Percentiles rank a stretch among this genome's conserved stretches.
Conservation (phyloP, 805 yeast species). For the Hagleromyces aurorensis region DNA sequence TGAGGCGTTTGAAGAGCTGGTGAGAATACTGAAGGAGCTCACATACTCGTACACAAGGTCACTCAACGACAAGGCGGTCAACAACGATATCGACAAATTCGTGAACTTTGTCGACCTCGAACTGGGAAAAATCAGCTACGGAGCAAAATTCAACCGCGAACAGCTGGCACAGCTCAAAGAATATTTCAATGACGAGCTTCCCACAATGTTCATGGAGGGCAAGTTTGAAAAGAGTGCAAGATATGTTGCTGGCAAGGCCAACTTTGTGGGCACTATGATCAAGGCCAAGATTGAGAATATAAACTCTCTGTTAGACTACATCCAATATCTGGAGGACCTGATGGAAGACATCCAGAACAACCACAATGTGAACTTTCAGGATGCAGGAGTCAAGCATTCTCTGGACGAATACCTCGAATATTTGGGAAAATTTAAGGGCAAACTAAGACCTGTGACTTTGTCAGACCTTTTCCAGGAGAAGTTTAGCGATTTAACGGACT, state of each 20-base stretch:
- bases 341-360: constrained; percentile 41
- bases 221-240: constrained; percentile 17
- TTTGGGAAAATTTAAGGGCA: constrained; percentile 11
- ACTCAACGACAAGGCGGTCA: constrained; percentile 82
- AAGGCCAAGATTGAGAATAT: constrained; percentile 19
- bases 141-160: constrained; percentile 17
- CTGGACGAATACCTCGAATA: constrained; percentile 37
- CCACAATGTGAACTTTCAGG: constrained; percentile 73
- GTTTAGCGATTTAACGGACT: constrained; percentile 9
- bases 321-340: constrained; percentile 35
- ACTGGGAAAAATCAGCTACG: constrained; percentile 15
- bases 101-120: constrained; percentile 29
- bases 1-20: constrained; percentile 18
- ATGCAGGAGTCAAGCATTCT: constrained; percentile 58
- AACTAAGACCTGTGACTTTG: constrained; percentile 5
- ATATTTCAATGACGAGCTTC: constrained; percentile 24
- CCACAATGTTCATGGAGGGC: constrained; percentile 17
- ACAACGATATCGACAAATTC: constrained; percentile 52
- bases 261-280: constrained; percentile 21
- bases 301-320: constrained; percentile 11
- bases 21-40: constrained; percentile 40
- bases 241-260: constrained; percentile 22
- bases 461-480: constrained; percentile 10
- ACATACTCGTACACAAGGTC: constrained; percentile 64
- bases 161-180: constrained; percentile 20